Evolutionary conservation across 345 rosid species (phyloP), one percentile per base, ranked within the genome.

Genomic region (Noccaea caerulescens): DNA sequence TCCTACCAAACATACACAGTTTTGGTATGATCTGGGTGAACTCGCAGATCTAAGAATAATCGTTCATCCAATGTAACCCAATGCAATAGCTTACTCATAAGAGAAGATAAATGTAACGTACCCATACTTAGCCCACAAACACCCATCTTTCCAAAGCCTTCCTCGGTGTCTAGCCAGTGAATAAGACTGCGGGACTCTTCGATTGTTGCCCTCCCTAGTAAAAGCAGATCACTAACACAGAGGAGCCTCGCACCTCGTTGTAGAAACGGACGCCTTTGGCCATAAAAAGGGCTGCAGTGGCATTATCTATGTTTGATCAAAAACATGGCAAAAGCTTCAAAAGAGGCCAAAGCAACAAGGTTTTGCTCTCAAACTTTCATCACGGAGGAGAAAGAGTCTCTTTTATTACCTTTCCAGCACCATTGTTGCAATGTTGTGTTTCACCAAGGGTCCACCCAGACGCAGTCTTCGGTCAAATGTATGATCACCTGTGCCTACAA

Each of bases 91-190:
- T 68, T 49, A 45, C 45, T 53, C 18, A 9, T 2, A 13, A 6
- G 25, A 34, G 18, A 63, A 20, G 39, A 34, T 6, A 36, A 3
- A 14, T 25, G 46, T 13, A 57, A 39, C 88, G 79, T 85, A 94
- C 99, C 99, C 98, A 94, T 94, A 76, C 99, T 94, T 70, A 94
- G 93, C 67, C 99, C 99, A 74, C 97, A 94, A 68, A 91, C 84
- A 33, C 99, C 99, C 84, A 78, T 87, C 85, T 94, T 94, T 74
- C 99, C 99, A 55, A 82, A 91, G 46, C 99, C 98, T 73, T 80
- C 93, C 82, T 89, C 96, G 0, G 50, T 68, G 41, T 91, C 98
- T 57, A 89, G 79, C 99, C 99, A 94, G 76, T 89, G 80, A 66
- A 94, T 72, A 68, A 94, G 98, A 80, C 98, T 72, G 2, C 97